A percentile compares a stretch with the other conserved stretches of the same genome.
phyloP scores from a whole-genome alignment of 2,329 filamentous ascomycete species.

The Fusarium phyllophilum region DNA sequence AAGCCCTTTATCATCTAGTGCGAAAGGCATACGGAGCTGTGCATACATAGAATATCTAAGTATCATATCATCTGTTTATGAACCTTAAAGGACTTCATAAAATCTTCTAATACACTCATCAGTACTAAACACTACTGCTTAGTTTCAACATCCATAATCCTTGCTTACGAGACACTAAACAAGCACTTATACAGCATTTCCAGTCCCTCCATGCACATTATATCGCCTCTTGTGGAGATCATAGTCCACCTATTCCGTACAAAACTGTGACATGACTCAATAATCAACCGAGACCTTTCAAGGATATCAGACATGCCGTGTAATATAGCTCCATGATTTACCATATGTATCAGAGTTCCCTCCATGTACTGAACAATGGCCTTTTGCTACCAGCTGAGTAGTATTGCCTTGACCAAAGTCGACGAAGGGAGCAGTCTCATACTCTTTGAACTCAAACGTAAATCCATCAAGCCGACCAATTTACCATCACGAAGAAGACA shows the following conservation, averaged over 20 bases:
- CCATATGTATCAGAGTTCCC: neutral
- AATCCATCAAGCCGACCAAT: accelerated
- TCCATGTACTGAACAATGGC: neutral
- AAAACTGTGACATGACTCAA: neutral
- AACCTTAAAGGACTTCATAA: neutral
- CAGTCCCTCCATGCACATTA: neutral
- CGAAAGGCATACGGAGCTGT: neutral
- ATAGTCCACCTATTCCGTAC: neutral
- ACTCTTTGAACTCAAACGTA: neutral
- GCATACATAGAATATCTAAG: neutral
- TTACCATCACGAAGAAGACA: neutral
- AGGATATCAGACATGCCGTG: neutral
- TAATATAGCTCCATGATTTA: neutral
- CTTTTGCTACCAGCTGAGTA: neutral
- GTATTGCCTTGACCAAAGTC: neutral
- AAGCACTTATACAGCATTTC: neutral
- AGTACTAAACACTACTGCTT: neutral
- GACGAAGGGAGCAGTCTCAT: neutral
- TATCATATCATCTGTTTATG: neutral
- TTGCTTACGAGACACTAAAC: neutral
- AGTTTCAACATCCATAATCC: accelerated
- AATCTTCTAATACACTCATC: neutral
- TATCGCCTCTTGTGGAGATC: neutral
- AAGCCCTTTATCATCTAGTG: neutral
- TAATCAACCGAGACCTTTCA: neutral